Evolutionary conservation across 2,329 filamentous ascomycete species (phyloP), one percentile per base, ranked within the genome.

Genomic region (Fusarium nurragi): DNA sequence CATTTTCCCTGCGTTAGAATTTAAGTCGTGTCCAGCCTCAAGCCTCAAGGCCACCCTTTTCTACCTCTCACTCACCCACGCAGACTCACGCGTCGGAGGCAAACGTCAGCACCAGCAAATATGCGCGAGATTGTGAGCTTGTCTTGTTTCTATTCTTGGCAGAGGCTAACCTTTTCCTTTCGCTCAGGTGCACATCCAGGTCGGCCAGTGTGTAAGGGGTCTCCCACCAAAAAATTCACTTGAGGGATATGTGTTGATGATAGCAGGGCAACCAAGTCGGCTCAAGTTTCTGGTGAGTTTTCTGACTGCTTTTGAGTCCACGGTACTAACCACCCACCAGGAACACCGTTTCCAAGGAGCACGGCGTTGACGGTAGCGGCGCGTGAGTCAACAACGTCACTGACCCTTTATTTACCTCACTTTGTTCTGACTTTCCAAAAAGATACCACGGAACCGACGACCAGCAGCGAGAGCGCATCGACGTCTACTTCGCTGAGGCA

Each of bases 381-480:
- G 89, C 97, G 91, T 98, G 36, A 64, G 63, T 66, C 40, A 48
- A 38, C 14, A 44, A 30, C 36, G 50, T 61, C 34, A 32, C 38
- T 52, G 37, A 47, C 23, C 45, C 26, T 19, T 38, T 41, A 46
- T 37, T 40, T 54, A 21, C 54, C 37, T 30, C 34, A 23, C 36
- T 25, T 23, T 12, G 22, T 37, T 37, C 57, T 67, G 59, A 64
- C 37, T 14, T 36, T 19, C 28, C 21, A 6, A 13, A 19, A 45
- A 66, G 63, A 54, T 66, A 98, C 89, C 95, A 94, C 81, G 95
- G 95, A 79, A 93, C 92, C 73, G 97, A 94, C 41, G 94, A 98
- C 82, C 93, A 97, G 79, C 95, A 98, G 88, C 90, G 97, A 74
- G 95, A 99, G 90, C 94, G 95, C 78, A 97, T 98, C 93, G 98